Evolutionary conservation across 2,329 filamentous ascomycete genomes (phyloP), one percentile per base, ranked within the genome.

Genomic region (Exophiala aquamarina): DNA sequence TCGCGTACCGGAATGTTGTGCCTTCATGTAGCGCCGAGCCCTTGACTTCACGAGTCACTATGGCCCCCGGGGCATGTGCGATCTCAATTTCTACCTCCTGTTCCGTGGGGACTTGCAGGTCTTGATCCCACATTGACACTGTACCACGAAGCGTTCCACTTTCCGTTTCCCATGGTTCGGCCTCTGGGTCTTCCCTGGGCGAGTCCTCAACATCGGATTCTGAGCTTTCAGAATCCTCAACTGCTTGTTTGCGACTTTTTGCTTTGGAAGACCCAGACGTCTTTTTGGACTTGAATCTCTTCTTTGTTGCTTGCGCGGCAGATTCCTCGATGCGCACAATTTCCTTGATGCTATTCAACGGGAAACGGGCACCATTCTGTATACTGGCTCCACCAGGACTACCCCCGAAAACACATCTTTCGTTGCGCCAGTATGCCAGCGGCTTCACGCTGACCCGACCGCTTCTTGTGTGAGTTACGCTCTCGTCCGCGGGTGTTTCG

Each of bases 341-440:
- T 56, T 89, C 86, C 61, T 88, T 87, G 58, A 92, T 84, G 10
- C 79, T 83, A 1, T 82, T 79, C 39, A 89, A 66, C n/a, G 84
- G 71, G 57, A 86, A 84, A 32, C 71, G 63, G 37, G 75, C 73
- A n/a, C 76, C 75, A 29, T 67, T 61, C 44, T 56, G 58, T 40
- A 73, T 66, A 20, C 45, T 45, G 4, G 31, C 40, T 14, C 39
- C 38, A 47, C 71, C 67, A 20, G 71, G 70, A 34, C 68, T 66
- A 39, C 83, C 81, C 18, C 82, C 78, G 61, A 83, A 88, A 17
- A 89, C 79, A 37, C 86, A 81, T 44, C 80, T 81, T 64, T 97
- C 92, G 56, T 90, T 90, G 59, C 83, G 83, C 92, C 92, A 97
- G 64, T 79, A 95, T 19, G 88, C 82, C 26, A 96, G 70, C 1